Evolutionary conservation across 495 filamentous ascomycete genomes (phyloP).

Genomic region (Chaetomidium leptoderma): DNA sequence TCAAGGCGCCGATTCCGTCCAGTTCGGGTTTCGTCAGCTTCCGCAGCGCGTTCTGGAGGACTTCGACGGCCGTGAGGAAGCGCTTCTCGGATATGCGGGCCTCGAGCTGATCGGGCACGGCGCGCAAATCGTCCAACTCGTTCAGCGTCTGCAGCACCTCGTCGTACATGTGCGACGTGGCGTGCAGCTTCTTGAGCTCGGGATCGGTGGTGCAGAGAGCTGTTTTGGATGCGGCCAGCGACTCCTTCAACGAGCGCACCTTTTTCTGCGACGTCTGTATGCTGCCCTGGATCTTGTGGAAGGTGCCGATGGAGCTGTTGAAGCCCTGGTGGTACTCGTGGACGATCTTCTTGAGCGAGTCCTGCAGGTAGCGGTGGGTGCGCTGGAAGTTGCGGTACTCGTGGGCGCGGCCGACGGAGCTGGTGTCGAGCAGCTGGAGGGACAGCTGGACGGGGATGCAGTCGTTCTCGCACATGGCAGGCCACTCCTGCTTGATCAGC

Average conservation of each 20-base stretch:
- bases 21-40: conserved; percentile 81
- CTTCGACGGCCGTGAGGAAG: conserved; percentile 87
- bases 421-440: conserved; percentile 86
- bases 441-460: conserved; percentile 92
- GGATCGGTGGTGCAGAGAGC: conserved; percentile 83
- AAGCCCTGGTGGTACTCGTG: conserved; percentile 99
- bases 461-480: conserved; percentile 78
- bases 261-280: conserved; percentile 84
- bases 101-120: conserved; percentile 89
- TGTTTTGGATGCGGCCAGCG: conserved; percentile 73
- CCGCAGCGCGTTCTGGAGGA: conserved; percentile 79
- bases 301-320: conserved; percentile 97
- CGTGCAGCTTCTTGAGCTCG: conserved; percentile 81
- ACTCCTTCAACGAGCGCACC: conserved; percentile 75
- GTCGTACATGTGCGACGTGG: conserved; percentile 84
- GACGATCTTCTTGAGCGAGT: conserved; percentile 88
- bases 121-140: conserved; percentile 81
- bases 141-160: conserved; percentile 79
- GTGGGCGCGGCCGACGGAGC: conserved; percentile 84
- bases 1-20: conserved; percentile 84
- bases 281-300: conserved; percentile 94
- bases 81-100: conserved; percentile 92
- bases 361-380: conserved; percentile 79
- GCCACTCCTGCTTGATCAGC: conserved; percentile 82
- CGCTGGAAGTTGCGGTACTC: conserved; percentile 78